Evolutionary conservation across 202 grass and related monocot species (phyloP).

Genomic region (Hordeum pubiflorum): DNA sequence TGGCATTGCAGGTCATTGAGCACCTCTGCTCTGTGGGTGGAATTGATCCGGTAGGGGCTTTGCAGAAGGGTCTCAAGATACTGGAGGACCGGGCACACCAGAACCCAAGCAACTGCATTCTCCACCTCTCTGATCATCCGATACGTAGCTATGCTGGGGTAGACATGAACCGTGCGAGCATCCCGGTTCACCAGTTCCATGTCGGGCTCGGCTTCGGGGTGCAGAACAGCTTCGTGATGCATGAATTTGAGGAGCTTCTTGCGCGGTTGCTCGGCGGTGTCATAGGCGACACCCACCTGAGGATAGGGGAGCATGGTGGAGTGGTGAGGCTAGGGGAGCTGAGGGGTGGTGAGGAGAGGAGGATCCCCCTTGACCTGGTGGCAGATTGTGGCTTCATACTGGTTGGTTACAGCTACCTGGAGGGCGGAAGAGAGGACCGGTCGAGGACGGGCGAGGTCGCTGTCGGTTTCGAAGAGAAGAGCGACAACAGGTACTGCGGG

Average conservation of each 20-base stretch:
- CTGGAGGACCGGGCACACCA: constrained; percentile 78
- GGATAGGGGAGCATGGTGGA: constrained; percentile 59
- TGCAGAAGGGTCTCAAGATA: constrained; percentile 84
- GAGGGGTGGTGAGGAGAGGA: constrained; percentile 78
- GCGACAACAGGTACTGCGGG: constrained; percentile 12
- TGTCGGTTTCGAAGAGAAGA: constrained; percentile 57
- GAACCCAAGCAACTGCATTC: constrained; percentile 78
- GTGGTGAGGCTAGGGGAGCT: constrained; percentile 79
- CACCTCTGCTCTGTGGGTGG: constrained; percentile 68
- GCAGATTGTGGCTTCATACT: constrained; percentile 55
- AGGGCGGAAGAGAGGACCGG: constrained; percentile 62
- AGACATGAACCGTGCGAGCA: constrained; percentile 33
- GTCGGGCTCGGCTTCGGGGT: constrained; percentile 67
- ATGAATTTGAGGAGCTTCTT: constrained; percentile 84
- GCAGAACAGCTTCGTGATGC: constrained; percentile 72
- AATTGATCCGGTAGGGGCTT: constrained; percentile 57
- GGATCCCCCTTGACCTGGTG: constrained; percentile 61
- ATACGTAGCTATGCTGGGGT: constrained; percentile 28
- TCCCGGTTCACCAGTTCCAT: constrained; percentile 68
- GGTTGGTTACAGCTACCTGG: constrained; percentile 65
- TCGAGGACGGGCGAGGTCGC: constrained; percentile 49
- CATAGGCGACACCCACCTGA: constrained; percentile 64
- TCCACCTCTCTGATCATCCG: constrained; percentile 62
- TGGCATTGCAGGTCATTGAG: constrained; percentile 85
- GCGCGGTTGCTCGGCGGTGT: constrained; percentile 70